Conservation (phyloP, 2,329 filamentous ascomycete species). For the Leptographium flavum region DNA sequence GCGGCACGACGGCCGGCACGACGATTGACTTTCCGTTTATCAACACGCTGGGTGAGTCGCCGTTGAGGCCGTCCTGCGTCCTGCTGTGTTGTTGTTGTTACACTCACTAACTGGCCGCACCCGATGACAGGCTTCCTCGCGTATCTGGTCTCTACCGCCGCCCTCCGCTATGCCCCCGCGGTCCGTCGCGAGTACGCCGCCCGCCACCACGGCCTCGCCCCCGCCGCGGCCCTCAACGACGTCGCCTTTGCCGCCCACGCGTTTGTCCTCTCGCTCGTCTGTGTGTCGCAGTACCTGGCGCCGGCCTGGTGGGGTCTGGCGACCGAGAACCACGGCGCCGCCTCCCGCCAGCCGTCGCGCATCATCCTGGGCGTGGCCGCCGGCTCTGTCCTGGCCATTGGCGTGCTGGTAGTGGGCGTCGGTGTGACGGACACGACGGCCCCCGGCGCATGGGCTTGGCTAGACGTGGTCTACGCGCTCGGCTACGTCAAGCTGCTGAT, state of each 20-base stretch:
- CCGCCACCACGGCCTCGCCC: slow-evolving; percentile 59
- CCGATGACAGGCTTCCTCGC: slow-evolving; percentile 58
- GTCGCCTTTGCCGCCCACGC: slow-evolving; percentile 78
- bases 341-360: slow-evolving; percentile 34
- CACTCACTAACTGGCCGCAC: no score
- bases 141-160: slow-evolving; percentile 61
- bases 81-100: no score
- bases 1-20: slow-evolving; percentile 66
- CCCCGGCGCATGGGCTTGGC: slow-evolving; percentile 39
- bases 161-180: slow-evolving; percentile 65
- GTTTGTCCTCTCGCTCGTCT: slow-evolving; percentile 53
- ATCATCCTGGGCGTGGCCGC: slow-evolving; percentile 55
- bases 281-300: slow-evolving; percentile 65
- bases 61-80: background rate
- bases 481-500: slow-evolving; percentile 83
- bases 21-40: slow-evolving; percentile 77
- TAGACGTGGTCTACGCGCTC: slow-evolving; percentile 52
- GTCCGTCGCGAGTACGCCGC: slow-evolving; percentile 74
- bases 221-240: slow-evolving; percentile 83
- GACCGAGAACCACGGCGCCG: slow-evolving; percentile 16
- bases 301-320: slow-evolving; percentile 61
- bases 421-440: background rate
- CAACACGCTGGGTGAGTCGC: slow-evolving; percentile 44
- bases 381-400: slow-evolving; percentile 50
- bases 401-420: slow-evolving; percentile 33